Base-by-base conservation (phyloP, 352 stramenopile species). In the Peronosclerospora sorghi region DNA sequence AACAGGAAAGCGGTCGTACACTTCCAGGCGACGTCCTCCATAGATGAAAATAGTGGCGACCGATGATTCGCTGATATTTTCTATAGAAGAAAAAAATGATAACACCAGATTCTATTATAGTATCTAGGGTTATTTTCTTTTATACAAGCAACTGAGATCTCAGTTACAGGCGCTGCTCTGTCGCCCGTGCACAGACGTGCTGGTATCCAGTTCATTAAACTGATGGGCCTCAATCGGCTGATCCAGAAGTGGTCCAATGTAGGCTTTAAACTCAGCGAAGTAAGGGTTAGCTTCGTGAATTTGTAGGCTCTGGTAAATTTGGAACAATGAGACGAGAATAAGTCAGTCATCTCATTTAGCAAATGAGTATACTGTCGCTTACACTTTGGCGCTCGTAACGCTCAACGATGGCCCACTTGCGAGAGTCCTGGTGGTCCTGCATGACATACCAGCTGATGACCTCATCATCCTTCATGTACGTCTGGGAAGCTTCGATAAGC, bases 11-110 rank as follows among this genome's bases (percentile, higher is more conserved):
- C 77, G 34, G 48, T 59, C 30, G 74, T 73, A 58, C 73, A 86
- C 61, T 89, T 89, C 77, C 77, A 89, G 20, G 59, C 63, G 15
- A 86, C 26, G 44, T 89, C 73, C 27, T 88, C 73, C 62, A 68
- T 62, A 10, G 8, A 12, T 20, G 29, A 6, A 21, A 30, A 32
- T 32, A 5, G 18, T 32, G 7, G 5, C 14, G 18, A 40, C 18
- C 2, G 4, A 1, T 3, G 35, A 28, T 26, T 28, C 7, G 19
- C 18, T 17, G 32, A 13, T 23, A 36, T 36, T 36, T 18, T 36
- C 2, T 13, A 14, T 35, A n/a, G n/a, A n/a, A n/a, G n/a, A n/a
- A n/a, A n/a, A n/a, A n/a, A n/a, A n/a, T n/a, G n/a, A n/a, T n/a
- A n/a, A n/a, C n/a, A n/a, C n/a, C n/a, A n/a, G n/a, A n/a, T n/a